These are phyloP conservation scores for Platanus orientalis DNA, from an alignment of 164 flowering plant genomes.

Conservation along the genomic window DNA sequence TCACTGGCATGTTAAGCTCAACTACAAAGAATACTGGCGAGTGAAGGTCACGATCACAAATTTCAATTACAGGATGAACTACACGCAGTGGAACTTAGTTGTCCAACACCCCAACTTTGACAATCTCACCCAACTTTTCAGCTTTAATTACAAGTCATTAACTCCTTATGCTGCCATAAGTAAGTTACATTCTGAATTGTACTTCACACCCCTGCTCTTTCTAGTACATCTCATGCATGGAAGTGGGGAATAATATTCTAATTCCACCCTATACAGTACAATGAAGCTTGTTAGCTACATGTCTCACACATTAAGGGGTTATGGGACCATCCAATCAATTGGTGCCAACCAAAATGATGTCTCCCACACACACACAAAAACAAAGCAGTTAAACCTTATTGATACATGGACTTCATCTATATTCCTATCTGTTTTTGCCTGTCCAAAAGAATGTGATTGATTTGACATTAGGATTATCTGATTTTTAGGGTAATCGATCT, in stretches of 20 bases:
- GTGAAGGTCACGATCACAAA: slow-evolving; percentile 76
- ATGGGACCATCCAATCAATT: no score
- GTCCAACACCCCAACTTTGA: slow-evolving; percentile 86
- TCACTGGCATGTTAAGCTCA: slow-evolving; percentile 89
- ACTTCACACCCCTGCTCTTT: neutral
- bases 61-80: slow-evolving; percentile 77
- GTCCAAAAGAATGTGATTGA: neutral
- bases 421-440: no score
- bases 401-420: no score
- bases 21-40: slow-evolving; percentile 84
- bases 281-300: neutral
- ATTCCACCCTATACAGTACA: neutral
- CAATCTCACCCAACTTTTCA: slow-evolving; percentile 74
- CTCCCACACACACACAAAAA: no score
- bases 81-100: slow-evolving; percentile 75
- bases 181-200: slow-evolving; percentile 29
- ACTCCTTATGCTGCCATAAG: slow-evolving; percentile 70
- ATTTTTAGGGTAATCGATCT: no score
- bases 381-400: no score
- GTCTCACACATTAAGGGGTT: no score
- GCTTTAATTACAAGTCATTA: slow-evolving; percentile 72
- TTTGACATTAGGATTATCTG: neutral
- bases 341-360: no score
- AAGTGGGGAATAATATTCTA: neutral
- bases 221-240: neutral